Conservation (phyloP, 2,329 filamentous ascomycete genomes). For the Leptographium flavum region DNA sequence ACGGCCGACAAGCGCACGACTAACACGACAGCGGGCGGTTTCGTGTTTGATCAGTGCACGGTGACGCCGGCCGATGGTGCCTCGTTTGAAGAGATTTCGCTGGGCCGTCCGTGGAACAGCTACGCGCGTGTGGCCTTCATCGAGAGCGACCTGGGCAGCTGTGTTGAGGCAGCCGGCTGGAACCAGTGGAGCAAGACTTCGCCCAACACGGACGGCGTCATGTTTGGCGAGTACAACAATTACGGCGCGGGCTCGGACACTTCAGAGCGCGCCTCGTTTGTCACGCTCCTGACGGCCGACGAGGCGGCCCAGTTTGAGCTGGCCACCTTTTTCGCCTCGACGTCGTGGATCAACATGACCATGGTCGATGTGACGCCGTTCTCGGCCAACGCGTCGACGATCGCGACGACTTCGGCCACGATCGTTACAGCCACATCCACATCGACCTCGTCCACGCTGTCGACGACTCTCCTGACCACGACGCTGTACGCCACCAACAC, state of each 20-base stretch:
- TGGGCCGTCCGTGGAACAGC: slow-evolving; percentile 32
- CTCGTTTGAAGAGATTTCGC: slow-evolving; percentile 26
- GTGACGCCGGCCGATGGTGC: slow-evolving; percentile 19
- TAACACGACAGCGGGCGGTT: slow-evolving; percentile 23
- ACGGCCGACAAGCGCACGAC: slow-evolving; percentile 16
- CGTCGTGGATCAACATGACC: slow-evolving; percentile 26
- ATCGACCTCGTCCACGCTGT: neutral
- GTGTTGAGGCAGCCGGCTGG: slow-evolving; percentile 32
- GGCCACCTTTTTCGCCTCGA: slow-evolving; percentile 23
- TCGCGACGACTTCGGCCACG: too few species aligned
- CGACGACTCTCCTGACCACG: neutral
- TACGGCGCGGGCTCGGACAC: slow-evolving; percentile 33
- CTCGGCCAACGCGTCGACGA: neutral
- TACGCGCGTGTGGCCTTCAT: slow-evolving; percentile 33
- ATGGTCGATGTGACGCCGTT: slow-evolving; percentile 23
- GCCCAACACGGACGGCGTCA: slow-evolving; percentile 18
- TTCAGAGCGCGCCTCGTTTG: slow-evolving; percentile 29
- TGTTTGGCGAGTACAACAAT: slow-evolving; percentile 30
- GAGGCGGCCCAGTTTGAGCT: slow-evolving; percentile 23
- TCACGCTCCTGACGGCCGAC: slow-evolving; percentile 1
- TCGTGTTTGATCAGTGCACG: slow-evolving; percentile 31
- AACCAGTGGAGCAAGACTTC: slow-evolving; percentile 19
- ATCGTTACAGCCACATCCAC: neutral
- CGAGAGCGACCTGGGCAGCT: slow-evolving; percentile 10
- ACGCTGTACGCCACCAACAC: neutral